Conservation (phyloP, 2,329 filamentous ascomycete genomes). For the Aspergillus niger region DNA sequence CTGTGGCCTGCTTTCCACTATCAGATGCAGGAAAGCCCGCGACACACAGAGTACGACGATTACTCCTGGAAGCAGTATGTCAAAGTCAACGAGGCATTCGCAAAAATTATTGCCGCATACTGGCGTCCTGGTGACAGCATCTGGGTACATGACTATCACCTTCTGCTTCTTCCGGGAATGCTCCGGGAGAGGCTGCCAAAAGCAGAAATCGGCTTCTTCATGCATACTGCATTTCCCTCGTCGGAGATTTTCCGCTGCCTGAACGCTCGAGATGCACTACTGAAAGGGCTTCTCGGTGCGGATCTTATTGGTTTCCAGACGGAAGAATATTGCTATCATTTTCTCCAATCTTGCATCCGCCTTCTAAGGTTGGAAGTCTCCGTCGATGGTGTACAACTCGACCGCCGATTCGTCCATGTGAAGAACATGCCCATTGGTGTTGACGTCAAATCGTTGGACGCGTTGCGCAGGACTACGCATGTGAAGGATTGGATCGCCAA, state of each 20-base stretch:
- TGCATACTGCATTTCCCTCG: conserved; percentile 92
- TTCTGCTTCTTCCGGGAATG: conserved; percentile 82
- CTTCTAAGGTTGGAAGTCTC: conserved; percentile 82
- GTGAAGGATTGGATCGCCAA: conserved; percentile 76
- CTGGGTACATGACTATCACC: conserved; percentile 95
- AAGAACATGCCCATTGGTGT: conserved; percentile 82
- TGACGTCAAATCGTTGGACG: conserved; percentile 70
- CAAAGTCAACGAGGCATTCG: conserved; percentile 87
- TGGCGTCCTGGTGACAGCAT: conserved; percentile 91
- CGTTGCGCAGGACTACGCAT: conserved; percentile 68
- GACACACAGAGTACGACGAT: conserved; percentile 95
- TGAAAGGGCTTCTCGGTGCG: conserved; percentile 88
- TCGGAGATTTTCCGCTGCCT: conserved; percentile 93
- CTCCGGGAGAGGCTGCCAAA: conserved; percentile 79
- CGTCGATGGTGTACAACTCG: conserved; percentile 78
- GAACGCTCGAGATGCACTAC: conserved; percentile 75
- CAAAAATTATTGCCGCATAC: conserved; percentile 80
- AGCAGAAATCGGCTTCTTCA: conserved; percentile 91
- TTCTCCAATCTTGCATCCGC: conserved; percentile 89
- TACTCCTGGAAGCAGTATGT: conserved; percentile 95
- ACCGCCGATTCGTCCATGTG: conserved; percentile 87
- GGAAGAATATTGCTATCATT: conserved; percentile 87
- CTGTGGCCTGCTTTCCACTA: conserved; percentile 97
- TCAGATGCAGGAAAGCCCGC: conserved; percentile 92
- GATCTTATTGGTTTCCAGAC: conserved; percentile 93